Evolutionary conservation across 352 stramenopile species (phyloP).

Genomic region (Aphanomyces euteiches): DNA sequence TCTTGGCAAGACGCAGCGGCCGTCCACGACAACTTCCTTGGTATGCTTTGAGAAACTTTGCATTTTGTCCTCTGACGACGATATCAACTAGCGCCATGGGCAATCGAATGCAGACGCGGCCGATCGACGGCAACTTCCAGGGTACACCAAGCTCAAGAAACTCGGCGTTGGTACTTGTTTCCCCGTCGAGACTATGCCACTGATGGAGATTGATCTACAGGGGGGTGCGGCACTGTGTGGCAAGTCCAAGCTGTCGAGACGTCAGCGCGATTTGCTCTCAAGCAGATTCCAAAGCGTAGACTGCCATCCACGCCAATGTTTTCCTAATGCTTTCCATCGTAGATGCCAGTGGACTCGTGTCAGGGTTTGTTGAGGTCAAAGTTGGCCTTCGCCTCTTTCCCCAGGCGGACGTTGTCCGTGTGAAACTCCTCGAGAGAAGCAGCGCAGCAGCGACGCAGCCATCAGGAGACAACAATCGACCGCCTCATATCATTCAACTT

Average conservation of each 20-base stretch:
- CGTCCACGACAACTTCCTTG: too few species aligned
- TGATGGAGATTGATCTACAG: not conserved
- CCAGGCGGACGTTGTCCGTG: not conserved
- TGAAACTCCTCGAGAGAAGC: not conserved
- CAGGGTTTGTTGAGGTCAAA: not conserved
- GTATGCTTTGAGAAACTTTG: too few species aligned
- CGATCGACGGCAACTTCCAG: not conserved
- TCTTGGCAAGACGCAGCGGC: too few species aligned
- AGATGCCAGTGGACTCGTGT: conserved; percentile 19
- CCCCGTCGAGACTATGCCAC: not conserved
- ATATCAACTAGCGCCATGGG: too few species aligned
- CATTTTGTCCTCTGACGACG: too few species aligned
- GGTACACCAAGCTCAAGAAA: conserved; percentile 27
- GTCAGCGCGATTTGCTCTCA: conserved; percentile 6
- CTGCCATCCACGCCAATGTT: not conserved
- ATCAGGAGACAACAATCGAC: not conserved
- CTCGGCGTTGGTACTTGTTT: not conserved
- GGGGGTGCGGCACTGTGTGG: conserved; percentile 16
- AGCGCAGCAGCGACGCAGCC: not conserved
- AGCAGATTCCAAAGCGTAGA: conserved; percentile 23
- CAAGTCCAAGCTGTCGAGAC: not conserved
- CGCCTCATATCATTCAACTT: conserved; percentile 3
- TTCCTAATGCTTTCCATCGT: not conserved
- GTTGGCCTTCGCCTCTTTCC: conserved; percentile 9
- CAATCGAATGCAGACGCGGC: not conserved